A percentile compares a stretch with the other conserved stretches of the same genome.
Evolutionary conservation across 202 grass and related monocot species (phyloP).

Genomic region (Miscanthus sacchariflorus): DNA sequence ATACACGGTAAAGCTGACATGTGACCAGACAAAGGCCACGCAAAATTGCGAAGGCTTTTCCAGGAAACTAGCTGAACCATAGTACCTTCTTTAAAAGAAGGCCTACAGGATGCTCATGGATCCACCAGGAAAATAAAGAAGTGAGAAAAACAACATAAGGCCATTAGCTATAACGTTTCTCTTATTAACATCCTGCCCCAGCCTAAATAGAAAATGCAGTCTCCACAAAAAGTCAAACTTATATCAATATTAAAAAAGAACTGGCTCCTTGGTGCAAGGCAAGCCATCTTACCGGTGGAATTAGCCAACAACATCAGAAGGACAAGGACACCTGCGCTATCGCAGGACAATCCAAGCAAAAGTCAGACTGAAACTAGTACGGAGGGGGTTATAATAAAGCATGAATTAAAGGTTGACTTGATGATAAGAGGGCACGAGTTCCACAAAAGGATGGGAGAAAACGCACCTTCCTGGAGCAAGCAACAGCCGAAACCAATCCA

Average conservation of each 20-base stretch:
- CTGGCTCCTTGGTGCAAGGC: slow-evolving; percentile 32
- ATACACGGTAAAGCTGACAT: slow-evolving; percentile 12
- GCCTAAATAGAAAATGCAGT: slow-evolving; percentile 29
- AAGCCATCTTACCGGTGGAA: slow-evolving; percentile 24
- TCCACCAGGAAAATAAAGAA: background rate
- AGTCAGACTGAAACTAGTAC: slow-evolving; percentile 35
- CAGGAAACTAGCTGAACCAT: slow-evolving; percentile 34
- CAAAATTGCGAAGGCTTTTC: slow-evolving; percentile 22
- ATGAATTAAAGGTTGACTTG: slow-evolving; percentile 41
- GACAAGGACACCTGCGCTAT: slow-evolving; percentile 27
- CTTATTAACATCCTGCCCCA: slow-evolving; percentile 25
- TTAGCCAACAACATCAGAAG: slow-evolving; percentile 34
- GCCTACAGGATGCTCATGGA: slow-evolving; percentile 13
- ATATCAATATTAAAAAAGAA: slow-evolving; percentile 31
- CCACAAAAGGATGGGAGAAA: slow-evolving; percentile 16
- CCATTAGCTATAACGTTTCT: background rate
- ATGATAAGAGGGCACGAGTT: background rate
- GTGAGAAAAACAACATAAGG: slow-evolving; percentile 14
- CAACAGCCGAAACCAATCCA: slow-evolving; percentile 29
- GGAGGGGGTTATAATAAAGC: slow-evolving; percentile 1
- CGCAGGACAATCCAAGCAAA: slow-evolving; percentile 29
- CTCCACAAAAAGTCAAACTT: slow-evolving; percentile 40
- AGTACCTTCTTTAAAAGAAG: slow-evolving; percentile 46
- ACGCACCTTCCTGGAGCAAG: slow-evolving; percentile 49
- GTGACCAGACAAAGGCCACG: slow-evolving; percentile 3